Base-by-base conservation (phyloP, 2,329 filamentous ascomycete genomes). In the Trichothecium roseum region DNA sequence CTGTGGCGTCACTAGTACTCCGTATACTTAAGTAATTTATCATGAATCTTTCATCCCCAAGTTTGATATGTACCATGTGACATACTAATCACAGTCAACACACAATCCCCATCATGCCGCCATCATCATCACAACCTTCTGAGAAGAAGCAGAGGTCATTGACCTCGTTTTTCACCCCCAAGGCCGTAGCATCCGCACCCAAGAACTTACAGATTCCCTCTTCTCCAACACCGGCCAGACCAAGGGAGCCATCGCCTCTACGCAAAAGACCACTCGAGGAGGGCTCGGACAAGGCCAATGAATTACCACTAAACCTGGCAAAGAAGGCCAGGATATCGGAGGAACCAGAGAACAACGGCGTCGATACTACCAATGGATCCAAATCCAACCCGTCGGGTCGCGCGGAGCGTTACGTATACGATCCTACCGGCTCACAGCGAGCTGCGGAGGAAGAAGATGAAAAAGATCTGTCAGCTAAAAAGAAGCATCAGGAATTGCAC, bases 121-220 rank as follows among this genome's bases (percentile, higher is more conserved):
- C 57, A 8, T 36, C 46, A 8, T 36, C 46, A 28, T 39, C 64
- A 1, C 65, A 64, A 35, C 45, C 61, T 0, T 46, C 59, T 18
- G 61, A 55, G 37, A 83, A 81, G 57, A 84, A 81, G 48, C 85
- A 95, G 52, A 74, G 81, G 45, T 84, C 85, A 1, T 80, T 95
- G 41, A 91, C 85, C 3, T 88, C 78, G 52, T 94, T 94, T 60
- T 94, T 94, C 54, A 73, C 77, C 1, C 76, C 75, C 12, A 79
- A 72, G 43, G 62, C 72, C 10, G 54, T 60, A 50, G 71, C 59
- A 26, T 48, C 53, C 31, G 52, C 57, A 37, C 45, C 52, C 41
- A 57, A 59, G 37, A 50, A 54, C 42, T 46, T 42, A 33, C 45
- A 49, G 26, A 39, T 45, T 26, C 43, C 44, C 32, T 43, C 44